Conservation (phyloP, 805 yeast species). For the Candida maltosa region DNA sequence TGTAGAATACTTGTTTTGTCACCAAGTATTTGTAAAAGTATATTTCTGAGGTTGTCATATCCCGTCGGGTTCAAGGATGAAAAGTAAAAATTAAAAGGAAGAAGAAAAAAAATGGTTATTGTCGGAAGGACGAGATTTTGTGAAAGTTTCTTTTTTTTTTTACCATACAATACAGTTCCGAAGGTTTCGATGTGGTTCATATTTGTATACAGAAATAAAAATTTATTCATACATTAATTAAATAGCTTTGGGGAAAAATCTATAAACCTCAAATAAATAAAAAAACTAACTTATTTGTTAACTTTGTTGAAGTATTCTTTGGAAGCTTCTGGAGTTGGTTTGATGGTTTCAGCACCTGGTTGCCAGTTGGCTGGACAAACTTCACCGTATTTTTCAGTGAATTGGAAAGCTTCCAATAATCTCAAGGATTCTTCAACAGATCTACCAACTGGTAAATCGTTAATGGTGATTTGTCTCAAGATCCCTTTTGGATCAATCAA, state of each 20-base stretch:
- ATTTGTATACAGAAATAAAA: no score
- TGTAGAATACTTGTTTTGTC: constrained; percentile 55
- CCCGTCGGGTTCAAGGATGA: neutral
- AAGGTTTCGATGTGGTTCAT: no score
- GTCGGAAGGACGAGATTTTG: no score
- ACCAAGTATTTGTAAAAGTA: constrained; percentile 54
- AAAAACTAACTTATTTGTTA: constrained; percentile 48
- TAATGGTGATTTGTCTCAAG: constrained; percentile 95
- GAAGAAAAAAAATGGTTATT: neutral
- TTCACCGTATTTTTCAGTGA: constrained; percentile 98
- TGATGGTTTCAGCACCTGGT: constrained; percentile 76
- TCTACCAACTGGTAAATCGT: constrained; percentile 99
- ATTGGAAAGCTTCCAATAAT: constrained; percentile 98
- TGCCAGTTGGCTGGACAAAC: constrained; percentile 99
- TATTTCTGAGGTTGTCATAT: constrained; percentile 1
- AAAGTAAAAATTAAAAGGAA: neutral
- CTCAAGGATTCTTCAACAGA: constrained; percentile 97
- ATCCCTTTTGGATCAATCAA: constrained; percentile 93
- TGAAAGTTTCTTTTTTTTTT: no score
- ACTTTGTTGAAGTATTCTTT: constrained; percentile 90
- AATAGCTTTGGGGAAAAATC: no score
- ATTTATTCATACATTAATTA: no score
- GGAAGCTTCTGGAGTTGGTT: constrained; percentile 81
- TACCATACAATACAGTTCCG: no score
- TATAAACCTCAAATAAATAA: neutral